Conservation (phyloP, 139 green algal species). For the Chlorella sp. region DNA sequence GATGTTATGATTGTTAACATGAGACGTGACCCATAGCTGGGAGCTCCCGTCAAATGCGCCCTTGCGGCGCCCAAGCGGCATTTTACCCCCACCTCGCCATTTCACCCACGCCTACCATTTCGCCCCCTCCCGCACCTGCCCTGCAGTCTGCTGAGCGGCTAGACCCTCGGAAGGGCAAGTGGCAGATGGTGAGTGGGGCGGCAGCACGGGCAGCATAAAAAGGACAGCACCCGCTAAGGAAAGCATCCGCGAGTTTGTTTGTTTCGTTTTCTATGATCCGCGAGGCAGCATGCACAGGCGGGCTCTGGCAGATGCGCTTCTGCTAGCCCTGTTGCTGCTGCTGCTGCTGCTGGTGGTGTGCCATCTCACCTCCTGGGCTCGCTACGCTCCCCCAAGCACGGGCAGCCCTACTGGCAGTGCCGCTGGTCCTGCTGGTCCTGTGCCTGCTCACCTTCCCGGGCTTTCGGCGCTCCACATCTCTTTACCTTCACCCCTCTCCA, state of each 20-base stretch:
- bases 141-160: conserved; percentile 46
- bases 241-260: not conserved
- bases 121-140: not conserved
- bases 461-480: too few species aligned
- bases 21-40: too few species aligned
- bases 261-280: not conserved
- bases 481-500: too few species aligned
- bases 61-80: too few species aligned
- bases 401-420: too few species aligned
- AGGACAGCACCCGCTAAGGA: not conserved
- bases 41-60: too few species aligned
- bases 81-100: not conserved
- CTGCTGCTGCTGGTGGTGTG: not conserved
- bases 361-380: not conserved
- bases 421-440: too few species aligned
- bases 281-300: not conserved
- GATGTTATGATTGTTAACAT: too few species aligned
- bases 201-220: not conserved
- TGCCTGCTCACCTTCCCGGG: too few species aligned
- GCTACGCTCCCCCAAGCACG: not conserved
- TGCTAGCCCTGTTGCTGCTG: not conserved
- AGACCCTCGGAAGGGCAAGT: conserved; percentile 52
- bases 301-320: not conserved
- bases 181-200: conserved; percentile 35
- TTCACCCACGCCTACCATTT: not conserved